phyloP scores from a whole-genome alignment of 805 yeast species.

The Priceomyces carsonii region DNA sequence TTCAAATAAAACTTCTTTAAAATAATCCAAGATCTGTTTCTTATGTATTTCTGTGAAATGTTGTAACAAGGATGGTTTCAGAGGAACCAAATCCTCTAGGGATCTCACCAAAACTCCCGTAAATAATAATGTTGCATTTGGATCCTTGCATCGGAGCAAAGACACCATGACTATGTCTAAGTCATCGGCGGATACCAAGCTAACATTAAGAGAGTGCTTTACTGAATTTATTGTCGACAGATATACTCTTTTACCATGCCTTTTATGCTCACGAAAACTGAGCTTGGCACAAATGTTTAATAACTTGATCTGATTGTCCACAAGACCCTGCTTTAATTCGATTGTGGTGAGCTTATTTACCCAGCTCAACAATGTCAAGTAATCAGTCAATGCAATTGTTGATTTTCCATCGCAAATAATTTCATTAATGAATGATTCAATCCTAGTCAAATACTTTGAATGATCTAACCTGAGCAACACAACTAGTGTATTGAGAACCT shows the following conservation, averaged over 20 bases:
- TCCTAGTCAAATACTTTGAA: constrained; percentile 30
- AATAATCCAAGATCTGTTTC: constrained; percentile 16
- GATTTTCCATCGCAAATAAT: constrained; percentile 25
- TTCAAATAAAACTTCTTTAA: constrained; percentile 45
- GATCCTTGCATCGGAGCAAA: constrained; percentile 1
- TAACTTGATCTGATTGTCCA: constrained; percentile 35
- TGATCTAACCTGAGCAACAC: constrained; percentile 31
- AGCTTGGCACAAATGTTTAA: constrained; percentile 27
- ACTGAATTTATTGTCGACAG: constrained; percentile 30
- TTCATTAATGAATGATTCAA: constrained; percentile 39
- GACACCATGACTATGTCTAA: background rate
- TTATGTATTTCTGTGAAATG: constrained; percentile 11
- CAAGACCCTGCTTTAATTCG: constrained; percentile 17
- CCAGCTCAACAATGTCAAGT: constrained; percentile 63
- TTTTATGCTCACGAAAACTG: constrained; percentile 5
- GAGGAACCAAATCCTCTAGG: constrained; percentile 21
- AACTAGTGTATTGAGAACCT: constrained; percentile 41
- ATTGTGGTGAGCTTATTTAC: constrained; percentile 34
- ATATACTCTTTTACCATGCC: constrained; percentile 23
- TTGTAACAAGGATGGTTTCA: constrained; percentile 21
- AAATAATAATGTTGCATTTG: constrained; percentile 13
- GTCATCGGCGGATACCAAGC: constrained; percentile 4
- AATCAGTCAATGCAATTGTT: constrained; percentile 53
- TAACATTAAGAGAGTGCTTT: constrained; percentile 19
- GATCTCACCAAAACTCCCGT: constrained; percentile 27